Evolutionary conservation across 192 early-diverging fungal genomes (phyloP), one percentile per base, ranked within the genome.

Genomic region (Coemansia sp.): DNA sequence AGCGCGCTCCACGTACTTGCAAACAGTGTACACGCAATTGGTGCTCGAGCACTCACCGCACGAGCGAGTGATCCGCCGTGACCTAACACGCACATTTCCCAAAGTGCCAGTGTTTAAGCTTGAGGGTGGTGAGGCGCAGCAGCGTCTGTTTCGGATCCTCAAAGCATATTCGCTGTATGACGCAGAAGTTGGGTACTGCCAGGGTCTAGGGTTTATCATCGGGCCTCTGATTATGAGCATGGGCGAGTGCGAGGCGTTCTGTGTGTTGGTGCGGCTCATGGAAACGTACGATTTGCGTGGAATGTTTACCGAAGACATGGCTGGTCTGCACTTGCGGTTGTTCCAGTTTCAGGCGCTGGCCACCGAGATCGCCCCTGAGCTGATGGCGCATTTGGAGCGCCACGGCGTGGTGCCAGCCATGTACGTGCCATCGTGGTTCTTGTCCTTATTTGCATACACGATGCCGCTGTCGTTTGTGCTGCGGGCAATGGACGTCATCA

Each of bases 401-500:
- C 87, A 89, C 25, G 88, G 89, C 38, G 85, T 98, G 36, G 64
- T 88, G 40, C 78, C 89, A 0, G 88, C 88, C 38, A 96, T 95
- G 93, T 99, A 93, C 59, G 95, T 93, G 4, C 92, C 93, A 0
- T 94, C 95, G 65, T 99, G 97, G 97, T 97, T 96, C 79, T 81
- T 99, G 68, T 95, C 97, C 0, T 75, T 96, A 31, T 99, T 99
- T 85, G 95, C 97, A 2, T 97, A 96, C 82, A 88, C 91, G 4
- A 96, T 94, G 74, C 97, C 97, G 26, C 82, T 97, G 55, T 82
- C 87, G 14, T 71, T 95, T 54, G 94, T 98, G 8, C 85, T 94
- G 61, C 87, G 97, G 17, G 93, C 96, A 34, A 89, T 94, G 72
- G 97, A 99, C 76, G 85, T 97, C 14, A 83, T 93, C 17, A 93